Evolutionary conservation across 177 flowering plant genomes (phyloP), one percentile per base, ranked within the genome.

Genomic region (Vitis hybrid): DNA sequence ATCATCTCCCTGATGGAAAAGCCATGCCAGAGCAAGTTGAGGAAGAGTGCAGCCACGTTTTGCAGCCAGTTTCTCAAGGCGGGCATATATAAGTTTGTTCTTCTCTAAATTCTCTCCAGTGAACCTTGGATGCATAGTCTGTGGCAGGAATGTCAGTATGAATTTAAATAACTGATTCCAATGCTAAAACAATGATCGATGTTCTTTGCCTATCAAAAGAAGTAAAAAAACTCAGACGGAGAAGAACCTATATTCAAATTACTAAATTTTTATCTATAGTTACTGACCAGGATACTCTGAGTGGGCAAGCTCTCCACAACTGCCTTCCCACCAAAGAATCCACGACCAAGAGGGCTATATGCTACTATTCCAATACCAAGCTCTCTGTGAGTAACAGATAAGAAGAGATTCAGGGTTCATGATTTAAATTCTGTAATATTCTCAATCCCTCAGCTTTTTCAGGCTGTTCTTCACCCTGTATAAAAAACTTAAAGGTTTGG

Each of bases 321-420:
- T n/a, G 83, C 87, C 66, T 81, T 90, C 3, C 92, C 92, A 56
- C 74, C 92, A 71, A 91, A 89, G 76, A 89, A 86, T 6, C 96
- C 93, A 1, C 79, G 82, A 12, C 93, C 96, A 55, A 91, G 86
- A 35, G 93, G 91, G 58, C 93, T 79, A 74, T 89, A 86, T 11
- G 91, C 78, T 46, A 89, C 91, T 64, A 87, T 79, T 15, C 84
- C 87, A 71, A 89, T 89, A 3, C 93, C 89, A 67, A 85, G 83
- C 65, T 83, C 85, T 70, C 88, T 85, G 71, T 9, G 11, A 55
- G 56, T 13, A 15, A 63, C 18, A 9, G 35, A 24, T 24, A 15
- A 32, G 14, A 27, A 63, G 17, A 64, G 62, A 13, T 35, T 15
- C n/a, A 69, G 6, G 11, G 4, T 27, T 15, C n/a, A 12, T n/a